Evolutionary conservation across 331 rosid species (phyloP), one percentile per base, ranked within the genome.

Genomic region (Pyracantha coccinea): DNA sequence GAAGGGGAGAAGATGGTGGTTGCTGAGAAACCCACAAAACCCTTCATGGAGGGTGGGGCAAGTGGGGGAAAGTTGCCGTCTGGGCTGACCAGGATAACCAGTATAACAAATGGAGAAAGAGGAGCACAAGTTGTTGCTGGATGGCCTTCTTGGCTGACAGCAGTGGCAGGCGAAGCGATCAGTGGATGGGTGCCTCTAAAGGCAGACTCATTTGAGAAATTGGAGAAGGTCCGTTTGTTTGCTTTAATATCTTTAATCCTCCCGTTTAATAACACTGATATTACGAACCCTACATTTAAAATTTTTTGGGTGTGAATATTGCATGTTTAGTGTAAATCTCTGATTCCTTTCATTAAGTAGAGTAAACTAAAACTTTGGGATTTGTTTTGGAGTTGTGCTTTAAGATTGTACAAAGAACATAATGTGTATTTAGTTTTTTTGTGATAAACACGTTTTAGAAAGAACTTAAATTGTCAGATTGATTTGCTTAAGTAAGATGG

Each of bases 101-200:
- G 87, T 31, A 16, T 87, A 4, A 70, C 83, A 15, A 69, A 74
- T 53, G 98, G 88, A 53, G 89, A 90, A 74, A 81, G 81, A 66
- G 91, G 96, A 61, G 87, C 88, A 5, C 88, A 84, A 78, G 87
- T 90, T 83, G 74, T 90, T 72, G 90, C 90, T 69, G 97, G 93
- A 4, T 93, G 98, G 98, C 98, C 97, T 82, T 89, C 98, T 71
- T 90, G 98, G 98, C 81, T 93, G 64, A 79, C 90, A 67, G 76
- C 88, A 16, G 97, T 93, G 66, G 97, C 97, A 0, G 95, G 91
- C 17, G 98, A 93, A 84, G 98, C 97, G 52, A 82, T 90, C 80
- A 79, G 75, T 47, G 97, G 98, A 10, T 93, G 97, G 98, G 64
- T 90, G 62, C 98, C 98, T 66, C 91, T 90, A 68, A 87, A 81